A percentile compares a stretch with the other conserved stretches of the same genome.
Conservation (phyloP, 2,329 filamentous ascomycete genomes). For the Lecanicillium sp. region DNA sequence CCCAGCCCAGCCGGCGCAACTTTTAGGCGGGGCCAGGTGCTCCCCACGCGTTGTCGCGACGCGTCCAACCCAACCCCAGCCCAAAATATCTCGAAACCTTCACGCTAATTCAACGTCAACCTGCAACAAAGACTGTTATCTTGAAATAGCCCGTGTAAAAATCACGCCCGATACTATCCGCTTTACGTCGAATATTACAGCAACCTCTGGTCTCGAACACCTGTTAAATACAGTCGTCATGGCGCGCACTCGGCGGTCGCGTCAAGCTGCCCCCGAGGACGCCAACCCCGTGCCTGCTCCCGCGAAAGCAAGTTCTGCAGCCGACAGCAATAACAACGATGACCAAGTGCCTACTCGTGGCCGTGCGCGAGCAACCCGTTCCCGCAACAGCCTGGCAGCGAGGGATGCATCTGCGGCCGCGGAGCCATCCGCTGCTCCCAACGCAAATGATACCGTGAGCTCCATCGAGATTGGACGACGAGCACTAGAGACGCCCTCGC, state of each 20-base stretch:
- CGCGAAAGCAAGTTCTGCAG: conserved; percentile 7
- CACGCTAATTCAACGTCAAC: neutral
- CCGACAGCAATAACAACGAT: conserved; percentile 12
- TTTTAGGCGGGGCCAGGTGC: conserved; percentile 3
- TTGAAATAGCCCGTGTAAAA: neutral
- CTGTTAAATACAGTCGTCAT: conserved; percentile 10
- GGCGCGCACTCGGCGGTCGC: conserved; percentile 24
- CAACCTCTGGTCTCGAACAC: too few relatives aligned
- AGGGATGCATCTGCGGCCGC: too few relatives aligned
- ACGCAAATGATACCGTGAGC: conserved; percentile 15
- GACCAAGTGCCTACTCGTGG: conserved; percentile 17
- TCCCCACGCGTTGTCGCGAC: conserved; percentile 8
- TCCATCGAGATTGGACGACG: conserved; percentile 31
- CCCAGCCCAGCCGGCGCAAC: too few relatives aligned
- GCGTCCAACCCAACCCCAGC: neutral
- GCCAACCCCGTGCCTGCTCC: conserved; percentile 11
- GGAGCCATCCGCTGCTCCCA: conserved; percentile 4
- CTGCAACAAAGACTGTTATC: too few relatives aligned
- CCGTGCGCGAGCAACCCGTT: conserved; percentile 12
- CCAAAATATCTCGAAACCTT: conserved; percentile 1
- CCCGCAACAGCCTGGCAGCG: neutral
- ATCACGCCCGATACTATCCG: neutral
- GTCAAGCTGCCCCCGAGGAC: conserved; percentile 15
- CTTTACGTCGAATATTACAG: neutral
- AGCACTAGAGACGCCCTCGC: conserved; percentile 24